Evolutionary conservation across 768 basidiomycete species (phyloP), one percentile per base, ranked within the genome.

Genomic region (Flagelloscypha sp.): DNA sequence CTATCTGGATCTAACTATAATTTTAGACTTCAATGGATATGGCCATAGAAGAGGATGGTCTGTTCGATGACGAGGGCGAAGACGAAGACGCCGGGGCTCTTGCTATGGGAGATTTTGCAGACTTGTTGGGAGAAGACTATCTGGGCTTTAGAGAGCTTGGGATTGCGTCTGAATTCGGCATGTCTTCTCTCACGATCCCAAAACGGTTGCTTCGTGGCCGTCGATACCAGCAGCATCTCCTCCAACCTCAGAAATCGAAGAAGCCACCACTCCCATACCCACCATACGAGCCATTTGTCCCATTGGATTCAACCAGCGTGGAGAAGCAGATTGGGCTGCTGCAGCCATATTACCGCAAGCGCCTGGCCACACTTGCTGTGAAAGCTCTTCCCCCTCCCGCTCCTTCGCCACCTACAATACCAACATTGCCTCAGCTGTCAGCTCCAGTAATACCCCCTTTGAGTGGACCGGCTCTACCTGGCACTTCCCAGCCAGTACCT

Each of bases 81-180:
- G 65, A 65, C 27, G 65, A 66, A 43, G 72, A 81, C 27, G 77
- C 78, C 12, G 67, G 76, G 24, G 73, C 74, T 27, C 69, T 86
- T 30, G 68, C 77, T 13, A 75, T 78, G 83, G 90, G 90, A 35
- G 83, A 86, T 48, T 90, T 94, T 54, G 81, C 87, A 0, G 86
- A 89, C 33, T 68, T 78, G 11, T 70, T 93, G 11, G 92, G 90
- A 21, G 90, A 92, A 48, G 93, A 98, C 55, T 94, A 93, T 60
- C 72, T 97, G 9, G 93, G 93, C 8, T 67, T 97, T 18, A 73
- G 76, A 33, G 89, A 85, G 50, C 62, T 90, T 28, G 93, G 92
- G 20, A 87, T 95, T 33, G 90, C 88, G 15, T 73, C 72, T 27
- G 93, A 95, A 50, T 68, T 84, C 33, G 87, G 86, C 10, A 62